Conservation (phyloP, 139 green algal genomes). For the Yamagishiella unicocca region DNA sequence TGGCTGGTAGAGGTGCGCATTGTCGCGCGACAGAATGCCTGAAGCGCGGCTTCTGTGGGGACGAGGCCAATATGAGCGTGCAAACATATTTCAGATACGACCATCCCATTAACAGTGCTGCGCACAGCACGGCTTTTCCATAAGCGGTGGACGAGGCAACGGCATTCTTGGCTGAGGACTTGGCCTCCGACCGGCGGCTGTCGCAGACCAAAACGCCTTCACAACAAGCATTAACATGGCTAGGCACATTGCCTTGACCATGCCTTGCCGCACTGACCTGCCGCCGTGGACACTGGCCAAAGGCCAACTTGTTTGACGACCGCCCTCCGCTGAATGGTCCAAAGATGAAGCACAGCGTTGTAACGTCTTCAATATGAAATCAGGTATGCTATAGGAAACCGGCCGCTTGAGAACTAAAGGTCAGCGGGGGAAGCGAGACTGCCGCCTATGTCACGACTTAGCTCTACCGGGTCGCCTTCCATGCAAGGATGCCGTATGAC, state of each 20-base stretch:
- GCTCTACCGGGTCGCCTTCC: too few relatives aligned
- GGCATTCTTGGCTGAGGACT: not conserved
- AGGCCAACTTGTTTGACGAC: not conserved
- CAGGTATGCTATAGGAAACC: too few relatives aligned
- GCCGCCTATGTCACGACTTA: too few relatives aligned
- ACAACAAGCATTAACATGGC: not conserved
- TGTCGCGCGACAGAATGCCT: not conserved
- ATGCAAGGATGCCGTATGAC: too few relatives aligned
- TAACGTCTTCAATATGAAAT: too few relatives aligned
- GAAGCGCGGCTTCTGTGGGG: not conserved
- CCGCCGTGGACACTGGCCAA: not conserved
- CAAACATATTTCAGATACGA: not conserved
- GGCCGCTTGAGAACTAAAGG: too few relatives aligned
- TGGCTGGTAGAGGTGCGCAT: not conserved
- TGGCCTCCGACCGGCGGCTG: constrained; percentile 6
- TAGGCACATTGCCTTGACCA: not conserved
- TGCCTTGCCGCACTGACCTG: not conserved
- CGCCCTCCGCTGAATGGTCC: not conserved
- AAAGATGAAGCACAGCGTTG: too few relatives aligned
- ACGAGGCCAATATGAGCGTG: not conserved
- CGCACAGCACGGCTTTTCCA: not conserved
- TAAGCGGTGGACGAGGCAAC: not conserved
- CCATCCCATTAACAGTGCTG: too few relatives aligned
- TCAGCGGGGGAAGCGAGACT: too few relatives aligned
- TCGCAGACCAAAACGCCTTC: not conserved